Evolutionary conservation across 306 rosid species (phyloP).

Genomic region (Ziziphus jujuba): DNA sequence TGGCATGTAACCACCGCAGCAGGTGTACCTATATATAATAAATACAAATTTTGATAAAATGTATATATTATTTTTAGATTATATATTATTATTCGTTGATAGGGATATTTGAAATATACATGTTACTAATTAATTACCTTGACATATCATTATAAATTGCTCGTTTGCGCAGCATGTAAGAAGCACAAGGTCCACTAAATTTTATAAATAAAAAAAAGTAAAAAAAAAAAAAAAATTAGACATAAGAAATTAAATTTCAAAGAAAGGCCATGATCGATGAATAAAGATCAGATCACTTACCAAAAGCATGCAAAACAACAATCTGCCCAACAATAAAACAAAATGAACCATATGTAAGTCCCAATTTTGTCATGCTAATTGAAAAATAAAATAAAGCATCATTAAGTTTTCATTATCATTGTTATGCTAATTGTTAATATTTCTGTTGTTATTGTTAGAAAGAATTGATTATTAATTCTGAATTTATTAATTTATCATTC

Average conservation of each 20-base stretch:
- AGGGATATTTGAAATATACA: background rate
- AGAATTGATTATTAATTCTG: too few relatives aligned
- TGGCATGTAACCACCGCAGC: constrained; percentile 86
- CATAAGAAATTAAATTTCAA: background rate
- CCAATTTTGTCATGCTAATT: background rate
- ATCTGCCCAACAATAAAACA: constrained; percentile 46
- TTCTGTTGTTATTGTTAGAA: too few relatives aligned
- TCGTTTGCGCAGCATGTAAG: constrained; percentile 64
- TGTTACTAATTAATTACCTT: constrained; percentile 40
- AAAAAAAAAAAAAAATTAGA: background rate
- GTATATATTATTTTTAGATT: background rate
- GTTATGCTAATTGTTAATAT: too few relatives aligned
- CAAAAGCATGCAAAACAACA: constrained; percentile 62
- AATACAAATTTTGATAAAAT: background rate
- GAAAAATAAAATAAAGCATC: background rate
- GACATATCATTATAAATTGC: constrained; percentile 65
- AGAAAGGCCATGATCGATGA: too few relatives aligned
- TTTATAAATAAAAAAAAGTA: constrained; percentile 18
- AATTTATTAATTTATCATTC: too few relatives aligned
- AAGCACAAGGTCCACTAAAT: constrained; percentile 57
- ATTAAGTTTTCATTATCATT: too few relatives aligned
- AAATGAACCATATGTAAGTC: background rate
- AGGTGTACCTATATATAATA: constrained; percentile 47
- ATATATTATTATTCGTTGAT: background rate
- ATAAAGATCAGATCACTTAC: constrained; percentile 32